Conservation (phyloP, 2,329 filamentous ascomycete genomes). For the Fusarium metavorans region DNA sequence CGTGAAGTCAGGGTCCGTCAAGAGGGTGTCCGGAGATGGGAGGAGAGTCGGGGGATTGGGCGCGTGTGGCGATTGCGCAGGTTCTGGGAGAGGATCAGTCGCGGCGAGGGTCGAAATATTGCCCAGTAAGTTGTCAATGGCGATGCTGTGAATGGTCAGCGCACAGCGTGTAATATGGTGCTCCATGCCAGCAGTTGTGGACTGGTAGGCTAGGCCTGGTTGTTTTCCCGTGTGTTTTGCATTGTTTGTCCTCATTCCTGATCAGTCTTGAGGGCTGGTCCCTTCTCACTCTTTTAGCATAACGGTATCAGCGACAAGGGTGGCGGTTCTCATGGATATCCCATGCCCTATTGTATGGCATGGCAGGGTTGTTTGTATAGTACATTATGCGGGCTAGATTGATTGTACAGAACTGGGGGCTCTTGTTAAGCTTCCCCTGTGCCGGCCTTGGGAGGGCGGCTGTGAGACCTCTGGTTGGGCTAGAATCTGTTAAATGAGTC, state of each 20-base stretch:
- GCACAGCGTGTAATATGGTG: not conserved
- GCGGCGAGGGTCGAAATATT: constrained; percentile 48
- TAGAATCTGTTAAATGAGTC: not conserved
- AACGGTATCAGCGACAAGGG: not conserved
- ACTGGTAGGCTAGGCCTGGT: not conserved
- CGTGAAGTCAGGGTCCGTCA: constrained; percentile 63
- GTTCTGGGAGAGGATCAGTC: constrained; percentile 74
- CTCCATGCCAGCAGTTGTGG: not conserved
- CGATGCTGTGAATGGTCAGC: not conserved
- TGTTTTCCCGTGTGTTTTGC: not conserved
- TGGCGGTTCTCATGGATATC: constrained; percentile 5
- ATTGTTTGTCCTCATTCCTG: constrained; percentile 1
- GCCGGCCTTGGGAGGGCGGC: not conserved
- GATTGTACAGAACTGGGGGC: constrained; percentile 37
- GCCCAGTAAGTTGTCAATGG: constrained; percentile 35
- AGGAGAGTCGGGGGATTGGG: constrained; percentile 65
- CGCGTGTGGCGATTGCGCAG: constrained; percentile 71
- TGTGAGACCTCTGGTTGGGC: not conserved
- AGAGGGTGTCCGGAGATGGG: constrained; percentile 59
- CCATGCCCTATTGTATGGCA: constrained; percentile 3
- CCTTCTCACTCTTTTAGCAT: constrained; percentile 17
- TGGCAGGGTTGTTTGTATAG: constrained; percentile 37
- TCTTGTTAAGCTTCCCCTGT: constrained; percentile 9
- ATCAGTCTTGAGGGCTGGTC: constrained; percentile 1
- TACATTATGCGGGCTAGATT: constrained; percentile 44